phyloP scores from a whole-genome alignment of 2,329 filamentous ascomycete genomes.

The Diaporthe citriasiana region DNA sequence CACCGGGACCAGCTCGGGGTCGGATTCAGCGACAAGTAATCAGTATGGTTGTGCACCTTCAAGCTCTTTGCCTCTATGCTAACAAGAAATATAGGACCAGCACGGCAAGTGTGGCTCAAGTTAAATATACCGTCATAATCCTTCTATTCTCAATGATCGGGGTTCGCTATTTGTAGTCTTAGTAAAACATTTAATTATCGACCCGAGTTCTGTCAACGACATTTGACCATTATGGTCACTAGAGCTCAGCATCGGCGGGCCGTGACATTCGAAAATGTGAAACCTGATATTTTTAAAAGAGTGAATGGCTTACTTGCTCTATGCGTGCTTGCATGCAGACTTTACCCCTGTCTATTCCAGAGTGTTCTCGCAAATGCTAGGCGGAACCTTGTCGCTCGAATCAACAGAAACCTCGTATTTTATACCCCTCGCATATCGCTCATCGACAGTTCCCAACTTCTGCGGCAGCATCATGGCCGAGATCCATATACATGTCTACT shows the following conservation, averaged over 20 bases:
- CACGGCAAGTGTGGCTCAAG: neutral
- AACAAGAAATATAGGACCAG: constrained; percentile 10
- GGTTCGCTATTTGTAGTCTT: neutral
- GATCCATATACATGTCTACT: neutral
- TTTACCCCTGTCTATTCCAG: neutral
- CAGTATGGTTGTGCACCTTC: neutral
- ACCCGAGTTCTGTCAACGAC: no score
- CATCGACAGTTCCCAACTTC: neutral
- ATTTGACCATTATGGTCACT: no score
- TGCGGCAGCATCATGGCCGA: neutral
- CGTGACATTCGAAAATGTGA: no score
- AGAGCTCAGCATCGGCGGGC: no score
- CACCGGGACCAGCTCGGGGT: constrained; percentile 1
- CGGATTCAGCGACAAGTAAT: neutral
- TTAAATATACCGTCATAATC: neutral
- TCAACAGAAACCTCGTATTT: no score
- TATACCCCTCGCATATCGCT: neutral
- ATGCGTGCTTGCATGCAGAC: neutral
- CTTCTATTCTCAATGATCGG: neutral
- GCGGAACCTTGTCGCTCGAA: no score
- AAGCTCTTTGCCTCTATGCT: neutral
- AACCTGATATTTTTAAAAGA: no score
- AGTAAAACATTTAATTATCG: neutral
- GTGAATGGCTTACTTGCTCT: neutral
- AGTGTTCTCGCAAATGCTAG: neutral